Conservation (phyloP, 352 stramenopile species). For the Globisporangium orthogonon region DNA sequence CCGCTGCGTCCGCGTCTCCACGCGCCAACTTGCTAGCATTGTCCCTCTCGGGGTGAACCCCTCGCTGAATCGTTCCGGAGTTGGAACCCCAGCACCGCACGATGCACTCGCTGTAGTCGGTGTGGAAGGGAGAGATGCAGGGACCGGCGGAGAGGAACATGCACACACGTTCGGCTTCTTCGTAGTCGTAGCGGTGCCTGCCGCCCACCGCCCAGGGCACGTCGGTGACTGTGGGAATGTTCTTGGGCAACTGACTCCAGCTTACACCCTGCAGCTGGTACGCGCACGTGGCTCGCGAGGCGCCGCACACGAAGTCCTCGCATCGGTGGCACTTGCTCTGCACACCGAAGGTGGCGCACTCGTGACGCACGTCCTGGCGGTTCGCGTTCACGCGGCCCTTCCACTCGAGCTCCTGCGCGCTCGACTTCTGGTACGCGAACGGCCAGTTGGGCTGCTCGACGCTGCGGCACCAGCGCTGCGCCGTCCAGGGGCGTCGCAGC, state of each 20-base stretch:
- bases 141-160: constrained; percentile 81
- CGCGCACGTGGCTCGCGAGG: constrained; percentile 41
- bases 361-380: constrained; percentile 89
- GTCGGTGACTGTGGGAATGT: constrained; percentile 91
- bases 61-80: constrained; percentile 28
- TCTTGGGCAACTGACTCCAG: constrained; percentile 59
- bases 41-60: constrained; percentile 28
- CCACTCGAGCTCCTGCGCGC: constrained; percentile 68
- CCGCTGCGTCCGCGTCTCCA: constrained; percentile 38
- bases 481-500: constrained; percentile 80
- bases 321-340: constrained; percentile 94
- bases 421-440: constrained; percentile 91
- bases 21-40: constrained; percentile 12
- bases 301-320: constrained; percentile 78
- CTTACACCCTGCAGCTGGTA: constrained; percentile 92
- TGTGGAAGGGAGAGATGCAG: constrained; percentile 74
- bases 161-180: constrained; percentile 73
- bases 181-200: constrained; percentile 92
- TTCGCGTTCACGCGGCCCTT: constrained; percentile 88
- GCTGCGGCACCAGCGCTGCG: constrained; percentile 81
- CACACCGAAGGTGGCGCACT: constrained; percentile 83
- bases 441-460: constrained; percentile 87
- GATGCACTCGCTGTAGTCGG: constrained; percentile 86
- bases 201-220: constrained; percentile 90
- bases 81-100: constrained; percentile 89